Evolutionary conservation across 495 filamentous ascomycete genomes (phyloP), one percentile per base, ranked within the genome.

Genomic region (Xanthoparmelia taractica): DNA sequence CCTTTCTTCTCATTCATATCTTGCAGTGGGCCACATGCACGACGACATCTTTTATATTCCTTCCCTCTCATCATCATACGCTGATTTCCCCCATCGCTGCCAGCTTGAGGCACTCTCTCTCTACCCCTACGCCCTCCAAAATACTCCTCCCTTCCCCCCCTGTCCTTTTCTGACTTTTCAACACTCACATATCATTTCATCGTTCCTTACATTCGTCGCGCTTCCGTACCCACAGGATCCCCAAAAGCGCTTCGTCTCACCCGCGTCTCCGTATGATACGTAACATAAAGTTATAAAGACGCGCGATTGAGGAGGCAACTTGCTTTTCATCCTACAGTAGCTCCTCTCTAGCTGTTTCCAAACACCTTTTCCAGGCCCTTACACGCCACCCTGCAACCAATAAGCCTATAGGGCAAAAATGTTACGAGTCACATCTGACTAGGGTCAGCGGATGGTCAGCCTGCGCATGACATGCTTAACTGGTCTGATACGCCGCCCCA

Each of bases 301-400:
- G 64, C 47, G 57, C 66, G 63, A 63, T 33, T 60, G 52, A 61
- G 43, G 61, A 58, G 38, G 57, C 48, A 63, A 31, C 57, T 56
- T 60, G 66, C 59, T 55, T 60, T 58, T 41, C 59, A 65, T 38
- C 59, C 63, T 68, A 68, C 66, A 68, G 63, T 68, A 68, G 66
- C 60, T 65, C 43, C 50, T 59, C 29, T 54, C 52, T 65, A 65
- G 63, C 33, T 40, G 55, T 37, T 45, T 50, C 55, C 55, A 59
- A 38, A 56, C 48, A 55, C 25, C 55, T 45, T 33, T 34, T 37
- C 31, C 58, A 45, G 27, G 8, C 50, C 63, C 29, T 56, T 45
- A 55, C 48, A 38, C 36, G 38, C 50, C 58, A 23, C 34, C 62
- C 56, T 27, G 38, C 29, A 47, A 25, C 4, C 37, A 27, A 60